Base-by-base conservation (phyloP, 257 asterid species). In the Nicotiana noctiflora region DNA sequence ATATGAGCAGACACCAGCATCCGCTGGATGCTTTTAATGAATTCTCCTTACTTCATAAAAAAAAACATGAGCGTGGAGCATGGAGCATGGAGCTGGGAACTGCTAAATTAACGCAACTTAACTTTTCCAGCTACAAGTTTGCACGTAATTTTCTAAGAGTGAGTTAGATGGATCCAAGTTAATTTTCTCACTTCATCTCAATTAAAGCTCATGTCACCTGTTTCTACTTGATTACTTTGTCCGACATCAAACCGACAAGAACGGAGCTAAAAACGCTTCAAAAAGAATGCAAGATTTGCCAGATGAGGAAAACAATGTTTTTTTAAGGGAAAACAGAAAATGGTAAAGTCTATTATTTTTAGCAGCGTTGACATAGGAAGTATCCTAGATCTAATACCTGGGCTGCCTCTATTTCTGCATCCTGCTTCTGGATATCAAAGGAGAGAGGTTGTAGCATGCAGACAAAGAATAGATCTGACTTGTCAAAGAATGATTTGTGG, bases 391-490 rank as follows among this genome's bases (percentile, higher is more conserved):
- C 70, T 21, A 17, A 44, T 82, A 96, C 99, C 99, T 92, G 91
- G 72, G 99, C 98, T 55, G 97, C 98, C 92, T 92, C 99, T 40
- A 96, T 92, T 88, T 96, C 99, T 80, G 89, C 59, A 85, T 92
- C 97, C 87, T 96, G 99, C 14, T 86, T 90, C 34, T 77, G 86
- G 83, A 96, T 90, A 76, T 91, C 94, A 23, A 63, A 83, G 70
- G 98, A 93, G 65, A 94, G 92, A 0, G 99, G 97, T 81, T 89
- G 92, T 84, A 94, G 81, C 98, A 96, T 86, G 93, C 99, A 96
- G 82, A 94, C 85, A 19, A 96, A 91, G 88, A 96, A 96, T 80
- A 96, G 80, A 87, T 96, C 98, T 12, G 97, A 93, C 86, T 96
- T 95, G 76, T 83, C 94, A 67, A 95, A 93, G 88, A 87, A 95